Conservation (phyloP, 345 rosid genomes). For the Theobroma cacao region DNA sequence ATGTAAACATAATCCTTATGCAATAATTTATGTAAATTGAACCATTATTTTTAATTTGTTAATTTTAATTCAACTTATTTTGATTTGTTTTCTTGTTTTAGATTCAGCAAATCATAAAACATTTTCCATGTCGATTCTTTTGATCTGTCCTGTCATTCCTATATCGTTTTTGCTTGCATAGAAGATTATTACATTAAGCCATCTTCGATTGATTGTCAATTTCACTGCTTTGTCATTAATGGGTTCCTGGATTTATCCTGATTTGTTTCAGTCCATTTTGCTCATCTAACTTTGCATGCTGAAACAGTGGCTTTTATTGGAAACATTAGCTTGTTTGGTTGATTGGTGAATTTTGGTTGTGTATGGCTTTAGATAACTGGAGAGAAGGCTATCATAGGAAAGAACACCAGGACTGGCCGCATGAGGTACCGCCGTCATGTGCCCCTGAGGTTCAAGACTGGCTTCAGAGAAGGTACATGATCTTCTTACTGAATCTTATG, state of each 20-base stretch:
- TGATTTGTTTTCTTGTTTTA: background rate
- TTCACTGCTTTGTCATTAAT: background rate
- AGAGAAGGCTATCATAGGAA: conserved; percentile 73
- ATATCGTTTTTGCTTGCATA: background rate
- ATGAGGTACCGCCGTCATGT: conserved; percentile 71
- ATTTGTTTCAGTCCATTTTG: background rate
- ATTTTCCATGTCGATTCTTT: background rate
- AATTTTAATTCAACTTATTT: too few species aligned
- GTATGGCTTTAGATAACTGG: conserved; percentile 60
- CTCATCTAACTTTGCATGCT: too few species aligned
- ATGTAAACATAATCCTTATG: too few species aligned
- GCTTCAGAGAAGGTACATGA: conserved; percentile 66
- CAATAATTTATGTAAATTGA: too few species aligned
- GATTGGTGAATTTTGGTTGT: background rate
- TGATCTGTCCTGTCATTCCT: background rate
- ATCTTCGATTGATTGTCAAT: background rate
- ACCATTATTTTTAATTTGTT: too few species aligned
- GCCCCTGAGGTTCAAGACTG: conserved; percentile 76
- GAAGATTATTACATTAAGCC: background rate
- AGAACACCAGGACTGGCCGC: conserved; percentile 78
- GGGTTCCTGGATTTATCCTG: background rate
- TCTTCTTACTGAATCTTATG: background rate
- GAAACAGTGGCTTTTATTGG: background rate
- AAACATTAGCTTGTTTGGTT: background rate
- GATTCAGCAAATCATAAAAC: background rate